A percentile compares a stretch with the other conserved stretches of the same genome.
Conservation (phyloP, 2,329 filamentous ascomycete species). For the Diplodia corticola region DNA sequence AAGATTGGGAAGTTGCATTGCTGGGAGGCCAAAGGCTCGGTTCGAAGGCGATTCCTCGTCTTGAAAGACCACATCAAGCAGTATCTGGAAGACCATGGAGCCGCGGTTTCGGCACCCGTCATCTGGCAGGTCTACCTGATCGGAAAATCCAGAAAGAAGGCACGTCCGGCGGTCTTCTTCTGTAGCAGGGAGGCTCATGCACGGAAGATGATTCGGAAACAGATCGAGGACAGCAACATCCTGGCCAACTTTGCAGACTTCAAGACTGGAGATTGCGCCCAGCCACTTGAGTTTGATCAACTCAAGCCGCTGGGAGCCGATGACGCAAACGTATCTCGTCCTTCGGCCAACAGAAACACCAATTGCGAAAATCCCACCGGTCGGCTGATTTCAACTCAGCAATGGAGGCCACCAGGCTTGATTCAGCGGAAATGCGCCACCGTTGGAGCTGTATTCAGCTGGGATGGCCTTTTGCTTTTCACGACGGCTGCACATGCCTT, state of each 20-base stretch:
- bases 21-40: slow-evolving; percentile 26
- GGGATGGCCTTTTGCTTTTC: background rate
- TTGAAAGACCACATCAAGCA: slow-evolving; percentile 25
- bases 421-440: background rate
- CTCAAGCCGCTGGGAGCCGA: background rate
- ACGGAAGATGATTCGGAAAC: slow-evolving; percentile 24
- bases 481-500: background rate
- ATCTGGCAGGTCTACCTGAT: slow-evolving; percentile 26
- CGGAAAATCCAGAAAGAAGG: slow-evolving; percentile 20
- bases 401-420: background rate
- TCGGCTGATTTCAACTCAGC: background rate
- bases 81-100: slow-evolving; percentile 25
- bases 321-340: background rate
- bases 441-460: background rate
- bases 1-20: slow-evolving; percentile 3
- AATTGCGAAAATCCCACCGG: background rate
- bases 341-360: background rate
- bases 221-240: slow-evolving; percentile 25
- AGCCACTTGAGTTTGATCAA: slow-evolving; percentile 26
- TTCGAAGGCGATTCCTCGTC: slow-evolving; percentile 23
- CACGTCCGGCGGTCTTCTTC: slow-evolving; percentile 27
- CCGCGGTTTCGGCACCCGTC: slow-evolving; percentile 10
- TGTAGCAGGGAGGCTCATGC: slow-evolving; percentile 23
- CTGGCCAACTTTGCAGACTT: slow-evolving; percentile 22
- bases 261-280: slow-evolving; percentile 23